These are phyloP conservation scores for Backusella morwellensis DNA, from an alignment of 192 early-diverging fungal genomes.

Conservation along the genomic window DNA sequence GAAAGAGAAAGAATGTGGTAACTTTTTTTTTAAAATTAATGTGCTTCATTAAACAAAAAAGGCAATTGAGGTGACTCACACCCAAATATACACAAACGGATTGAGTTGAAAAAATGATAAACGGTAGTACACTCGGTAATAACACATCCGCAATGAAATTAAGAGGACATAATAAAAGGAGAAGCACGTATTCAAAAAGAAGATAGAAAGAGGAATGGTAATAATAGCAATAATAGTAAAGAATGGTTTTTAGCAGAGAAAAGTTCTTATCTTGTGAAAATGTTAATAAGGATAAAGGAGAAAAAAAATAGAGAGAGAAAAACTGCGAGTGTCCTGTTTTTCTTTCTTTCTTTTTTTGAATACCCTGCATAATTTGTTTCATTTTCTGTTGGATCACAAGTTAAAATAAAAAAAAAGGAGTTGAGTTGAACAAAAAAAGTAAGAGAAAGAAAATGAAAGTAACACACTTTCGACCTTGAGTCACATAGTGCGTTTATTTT, in stretches of 20 bases:
- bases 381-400: conserved; percentile 8
- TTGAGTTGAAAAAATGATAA: neutral
- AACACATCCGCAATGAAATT: neutral
- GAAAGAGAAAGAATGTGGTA: neutral
- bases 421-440: neutral
- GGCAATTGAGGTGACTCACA: neutral
- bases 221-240: neutral
- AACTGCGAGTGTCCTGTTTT: neutral
- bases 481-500: conserved; percentile 3
- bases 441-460: conserved; percentile 7
- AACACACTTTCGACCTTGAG: conserved; percentile 6
- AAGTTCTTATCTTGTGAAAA: neutral
- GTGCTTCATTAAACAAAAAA: neutral
- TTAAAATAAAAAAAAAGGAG: neutral
- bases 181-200: neutral
- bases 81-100: neutral
- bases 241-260: neutral
- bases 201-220: neutral
- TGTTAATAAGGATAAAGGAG: neutral
- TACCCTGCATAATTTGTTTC: conserved; percentile 2
- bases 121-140: neutral
- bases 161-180: neutral
- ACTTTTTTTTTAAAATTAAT: neutral
- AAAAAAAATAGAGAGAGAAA: neutral
- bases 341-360: neutral